These are phyloP conservation scores for Chloranthus sessilifolius DNA, from an alignment of 164 flowering plant genomes.

Conservation along the genomic window DNA sequence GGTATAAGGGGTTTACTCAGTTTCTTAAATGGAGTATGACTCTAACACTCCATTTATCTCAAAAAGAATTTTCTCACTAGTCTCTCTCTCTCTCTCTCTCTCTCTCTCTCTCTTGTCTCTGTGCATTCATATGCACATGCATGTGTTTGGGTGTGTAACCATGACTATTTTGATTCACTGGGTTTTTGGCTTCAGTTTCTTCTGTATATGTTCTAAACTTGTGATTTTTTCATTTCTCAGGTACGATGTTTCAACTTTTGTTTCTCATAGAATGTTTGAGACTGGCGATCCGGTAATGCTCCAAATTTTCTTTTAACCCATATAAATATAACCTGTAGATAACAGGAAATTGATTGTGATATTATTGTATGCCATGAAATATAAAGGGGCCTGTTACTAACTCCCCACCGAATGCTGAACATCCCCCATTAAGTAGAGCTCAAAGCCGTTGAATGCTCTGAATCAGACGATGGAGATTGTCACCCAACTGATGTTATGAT, in stretches of 20 bases:
- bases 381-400: too few species aligned
- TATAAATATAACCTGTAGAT: not conserved
- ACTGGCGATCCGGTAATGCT: slow-evolving; percentile 75
- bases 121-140: not conserved
- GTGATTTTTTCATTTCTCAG: slow-evolving; percentile 27
- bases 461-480: too few species aligned
- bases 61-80: not conserved
- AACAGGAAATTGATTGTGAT: too few species aligned
- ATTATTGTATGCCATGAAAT: too few species aligned
- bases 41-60: too few species aligned
- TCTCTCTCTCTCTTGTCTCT: not conserved
- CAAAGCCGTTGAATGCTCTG: too few species aligned
- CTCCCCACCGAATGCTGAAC: too few species aligned
- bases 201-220: not conserved
- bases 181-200: slow-evolving; percentile 1
- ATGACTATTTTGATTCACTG: not conserved
- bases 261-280: slow-evolving; percentile 65
- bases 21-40: too few species aligned
- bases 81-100: not conserved
- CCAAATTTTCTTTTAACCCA: not conserved
- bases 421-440: too few species aligned
- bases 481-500: too few species aligned
- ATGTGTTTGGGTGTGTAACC: too few species aligned
- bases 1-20: too few species aligned
- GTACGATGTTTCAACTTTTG: slow-evolving; percentile 80